Percentiles rank a stretch among this genome's conserved stretches.
Evolutionary conservation across 192 early-diverging fungal species (phyloP).

Genomic region (Spizellomyces sp.): DNA sequence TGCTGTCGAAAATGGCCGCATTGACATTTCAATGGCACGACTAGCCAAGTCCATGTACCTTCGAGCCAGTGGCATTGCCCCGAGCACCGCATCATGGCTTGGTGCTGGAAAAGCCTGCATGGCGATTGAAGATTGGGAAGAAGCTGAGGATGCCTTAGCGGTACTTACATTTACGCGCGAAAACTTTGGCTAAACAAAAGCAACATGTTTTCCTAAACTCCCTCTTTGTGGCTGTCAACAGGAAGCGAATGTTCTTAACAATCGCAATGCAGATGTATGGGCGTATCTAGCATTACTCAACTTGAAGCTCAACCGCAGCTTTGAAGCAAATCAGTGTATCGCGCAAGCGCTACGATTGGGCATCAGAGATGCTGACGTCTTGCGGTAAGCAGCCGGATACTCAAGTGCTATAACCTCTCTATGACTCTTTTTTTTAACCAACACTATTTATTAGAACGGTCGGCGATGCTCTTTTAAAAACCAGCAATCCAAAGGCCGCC

Average conservation of each 20-base stretch:
- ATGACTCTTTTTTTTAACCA: not conserved
- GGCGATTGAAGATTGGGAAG: conserved; percentile 45
- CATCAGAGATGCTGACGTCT: conserved; percentile 43
- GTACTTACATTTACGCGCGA: conserved; percentile 23
- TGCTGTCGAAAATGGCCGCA: not conserved
- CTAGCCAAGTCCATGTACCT: conserved; percentile 58
- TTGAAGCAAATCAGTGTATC: conserved; percentile 58
- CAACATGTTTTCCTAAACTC: not conserved
- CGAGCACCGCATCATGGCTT: conserved; percentile 50
- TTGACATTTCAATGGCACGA: conserved; percentile 38
- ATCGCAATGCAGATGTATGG: conserved; percentile 60
- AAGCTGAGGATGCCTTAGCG: conserved; percentile 59
- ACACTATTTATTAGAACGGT: conserved; percentile 24
- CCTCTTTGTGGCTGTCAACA: conserved; percentile 13
- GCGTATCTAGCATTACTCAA: conserved; percentile 52
- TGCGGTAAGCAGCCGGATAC: conserved; percentile 31
- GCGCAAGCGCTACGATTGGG: conserved; percentile 53
- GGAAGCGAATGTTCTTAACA: conserved; percentile 67
- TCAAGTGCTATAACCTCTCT: not conserved
- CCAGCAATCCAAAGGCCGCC: conserved; percentile 35
- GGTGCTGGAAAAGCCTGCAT: conserved; percentile 58
- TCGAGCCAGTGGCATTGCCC: conserved; percentile 43
- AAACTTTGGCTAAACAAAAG: not conserved
- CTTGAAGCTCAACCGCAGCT: conserved; percentile 40
- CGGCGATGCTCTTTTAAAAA: conserved; percentile 35